phyloP scores from a whole-genome alignment of 441 rosid genomes.

The Pelargonium cotyledonis region DNA sequence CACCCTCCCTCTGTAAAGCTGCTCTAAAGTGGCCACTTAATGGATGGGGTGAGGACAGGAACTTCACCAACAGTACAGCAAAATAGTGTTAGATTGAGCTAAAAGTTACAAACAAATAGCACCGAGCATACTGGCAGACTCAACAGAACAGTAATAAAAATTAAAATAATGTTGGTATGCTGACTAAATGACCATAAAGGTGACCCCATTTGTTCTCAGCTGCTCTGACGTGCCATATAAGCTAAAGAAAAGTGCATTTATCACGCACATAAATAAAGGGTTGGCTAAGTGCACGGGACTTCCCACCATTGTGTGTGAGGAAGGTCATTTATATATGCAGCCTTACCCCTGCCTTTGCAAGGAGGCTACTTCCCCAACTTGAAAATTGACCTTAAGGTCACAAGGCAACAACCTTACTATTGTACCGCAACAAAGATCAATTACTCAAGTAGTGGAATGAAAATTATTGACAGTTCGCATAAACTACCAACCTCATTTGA shows the following conservation, averaged over 20 bases:
- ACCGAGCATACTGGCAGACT: background rate
- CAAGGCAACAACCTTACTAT: background rate
- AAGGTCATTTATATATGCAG: background rate
- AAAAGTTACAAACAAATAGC: background rate
- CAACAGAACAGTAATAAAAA: background rate
- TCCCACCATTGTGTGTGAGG: background rate
- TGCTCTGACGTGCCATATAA: background rate
- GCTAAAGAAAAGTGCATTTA: conserved; percentile 3
- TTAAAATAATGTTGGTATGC: background rate
- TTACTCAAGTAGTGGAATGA: background rate
- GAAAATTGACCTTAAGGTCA: background rate
- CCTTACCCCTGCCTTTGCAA: no score
- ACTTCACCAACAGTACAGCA: conserved; percentile 32
- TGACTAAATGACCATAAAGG: background rate
- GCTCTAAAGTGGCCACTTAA: conserved; percentile 82
- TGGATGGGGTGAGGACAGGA: conserved; percentile 62
- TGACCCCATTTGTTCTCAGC: background rate
- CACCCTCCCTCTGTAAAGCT: conserved; percentile 52
- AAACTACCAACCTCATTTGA: conserved; percentile 67
- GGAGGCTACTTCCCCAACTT: background rate
- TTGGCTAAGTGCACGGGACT: background rate
- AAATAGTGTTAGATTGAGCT: background rate
- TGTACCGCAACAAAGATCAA: background rate
- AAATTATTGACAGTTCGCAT: conserved; percentile 8
- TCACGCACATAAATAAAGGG: conserved; percentile 14